Conservation (phyloP, 768 basidiomycete genomes). For the Tylopilus vinaceipallidus region DNA sequence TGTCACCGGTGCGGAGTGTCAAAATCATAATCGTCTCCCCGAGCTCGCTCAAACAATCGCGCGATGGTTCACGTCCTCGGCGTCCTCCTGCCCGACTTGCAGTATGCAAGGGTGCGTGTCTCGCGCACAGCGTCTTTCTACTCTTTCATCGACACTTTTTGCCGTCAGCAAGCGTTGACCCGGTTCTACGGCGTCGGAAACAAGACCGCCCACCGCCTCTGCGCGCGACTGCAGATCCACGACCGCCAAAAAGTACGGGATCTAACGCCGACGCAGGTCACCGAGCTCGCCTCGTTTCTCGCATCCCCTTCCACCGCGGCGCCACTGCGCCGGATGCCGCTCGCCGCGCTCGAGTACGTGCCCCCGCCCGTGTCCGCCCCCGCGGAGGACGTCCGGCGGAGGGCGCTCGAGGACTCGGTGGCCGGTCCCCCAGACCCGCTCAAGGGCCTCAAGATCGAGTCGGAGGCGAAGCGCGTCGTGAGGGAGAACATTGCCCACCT, state of each 20-base stretch:
- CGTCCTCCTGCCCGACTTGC: constrained; percentile 73
- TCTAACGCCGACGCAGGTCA: constrained; percentile 84
- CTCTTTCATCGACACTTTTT: not conserved
- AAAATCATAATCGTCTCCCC: too few species aligned
- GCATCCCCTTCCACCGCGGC: constrained; percentile 82
- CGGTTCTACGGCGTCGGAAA: constrained; percentile 87
- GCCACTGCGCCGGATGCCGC: constrained; percentile 61
- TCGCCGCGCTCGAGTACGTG: constrained; percentile 54
- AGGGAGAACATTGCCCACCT: constrained; percentile 92
- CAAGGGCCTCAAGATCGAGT: constrained; percentile 78
- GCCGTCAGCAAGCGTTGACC: constrained; percentile 80
- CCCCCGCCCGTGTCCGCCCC: constrained; percentile 44
- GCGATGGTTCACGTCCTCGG: constrained; percentile 89
- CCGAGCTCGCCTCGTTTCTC: constrained; percentile 89
- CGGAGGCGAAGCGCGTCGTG: constrained; percentile 77
- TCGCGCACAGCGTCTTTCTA: not conserved
- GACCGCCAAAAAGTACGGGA: constrained; percentile 77
- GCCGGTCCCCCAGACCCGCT: constrained; percentile 56
- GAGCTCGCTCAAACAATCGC: not conserved
- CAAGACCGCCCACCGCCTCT: constrained; percentile 72
- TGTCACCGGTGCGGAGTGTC: constrained; percentile 23
- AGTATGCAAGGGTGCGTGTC: constrained; percentile 70
- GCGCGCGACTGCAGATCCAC: constrained; percentile 92
- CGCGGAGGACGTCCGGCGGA: constrained; percentile 27
- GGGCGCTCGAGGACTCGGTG: constrained; percentile 33